These are phyloP conservation scores for Pouteria glomerata DNA, from an alignment of 148 eudicot genomes.

Conservation along the genomic window DNA sequence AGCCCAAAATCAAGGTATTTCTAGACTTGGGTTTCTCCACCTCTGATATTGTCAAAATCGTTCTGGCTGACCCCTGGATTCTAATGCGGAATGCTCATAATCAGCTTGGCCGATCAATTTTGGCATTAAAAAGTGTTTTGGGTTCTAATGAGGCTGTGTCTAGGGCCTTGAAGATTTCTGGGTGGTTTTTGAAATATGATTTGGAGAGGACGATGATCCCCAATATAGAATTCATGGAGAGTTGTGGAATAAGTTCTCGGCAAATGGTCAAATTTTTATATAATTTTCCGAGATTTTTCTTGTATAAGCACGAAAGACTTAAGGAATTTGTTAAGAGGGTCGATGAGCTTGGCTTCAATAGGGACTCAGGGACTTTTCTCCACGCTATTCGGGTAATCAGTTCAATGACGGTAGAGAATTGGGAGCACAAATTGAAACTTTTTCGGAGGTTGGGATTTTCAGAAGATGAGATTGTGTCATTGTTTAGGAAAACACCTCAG, in stretches of 20 bases:
- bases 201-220: conserved; percentile 20
- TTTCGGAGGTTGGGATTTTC: conserved; percentile 21
- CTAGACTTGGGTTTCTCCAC: conserved; percentile 16
- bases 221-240: conserved; percentile 19
- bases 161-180: conserved; percentile 10
- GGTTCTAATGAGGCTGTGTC: no score
- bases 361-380: no score
- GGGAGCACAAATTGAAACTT: conserved; percentile 23
- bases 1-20: conserved; percentile 13
- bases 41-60: background rate
- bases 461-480: conserved; percentile 7
- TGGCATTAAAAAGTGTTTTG: conserved; percentile 12
- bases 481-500: conserved; percentile 21
- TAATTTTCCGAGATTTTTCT: conserved; percentile 24
- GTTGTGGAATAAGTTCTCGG: conserved; percentile 17
- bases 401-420: conserved; percentile 14
- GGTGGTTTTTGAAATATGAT: conserved; percentile 19
- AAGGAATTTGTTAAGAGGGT: no score
- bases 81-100: no score
- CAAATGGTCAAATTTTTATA: conserved; percentile 12
- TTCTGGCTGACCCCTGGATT: no score
- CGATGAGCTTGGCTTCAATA: no score
- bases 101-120: conserved; percentile 4
- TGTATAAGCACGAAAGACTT: no score
- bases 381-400: conserved; percentile 19